These are phyloP conservation scores for Nepenthes mirabilis DNA, from an alignment of 148 eudicot species.

Conservation along the genomic window DNA sequence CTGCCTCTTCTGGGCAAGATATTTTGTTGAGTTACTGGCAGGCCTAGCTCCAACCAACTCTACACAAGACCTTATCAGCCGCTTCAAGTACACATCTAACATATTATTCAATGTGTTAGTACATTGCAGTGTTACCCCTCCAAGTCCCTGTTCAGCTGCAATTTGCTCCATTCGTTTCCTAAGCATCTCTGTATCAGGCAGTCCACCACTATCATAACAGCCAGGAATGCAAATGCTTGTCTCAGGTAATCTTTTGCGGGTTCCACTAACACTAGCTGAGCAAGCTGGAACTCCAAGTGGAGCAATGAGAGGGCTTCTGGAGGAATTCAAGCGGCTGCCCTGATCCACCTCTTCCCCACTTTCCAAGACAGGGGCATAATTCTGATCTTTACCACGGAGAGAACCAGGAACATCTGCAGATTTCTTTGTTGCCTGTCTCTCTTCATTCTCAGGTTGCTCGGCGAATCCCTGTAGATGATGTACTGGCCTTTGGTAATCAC, in stretches of 20 bases:
- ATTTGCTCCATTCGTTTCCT: conserved; percentile 47
- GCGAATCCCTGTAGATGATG: conserved; percentile 33
- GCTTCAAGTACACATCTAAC: conserved; percentile 49
- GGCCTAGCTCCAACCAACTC: conserved; percentile 38
- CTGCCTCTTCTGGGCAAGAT: conserved; percentile 24
- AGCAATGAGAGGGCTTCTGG: conserved; percentile 23
- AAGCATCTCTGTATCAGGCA: conserved; percentile 29
- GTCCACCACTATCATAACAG: conserved; percentile 22
- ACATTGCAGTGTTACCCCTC: conserved; percentile 43
- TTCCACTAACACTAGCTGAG: conserved; percentile 30
- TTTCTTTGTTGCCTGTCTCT: conserved; percentile 8
- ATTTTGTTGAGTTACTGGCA: conserved; percentile 14
- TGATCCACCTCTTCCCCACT: conserved; percentile 15
- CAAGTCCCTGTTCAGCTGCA: conserved; percentile 34
- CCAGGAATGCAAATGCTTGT: conserved; percentile 13
- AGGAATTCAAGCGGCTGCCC: conserved; percentile 1
- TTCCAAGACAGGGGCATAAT: conserved; percentile 9
- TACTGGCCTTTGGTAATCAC: conserved; percentile 18
- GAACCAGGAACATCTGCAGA: conserved; percentile 15
- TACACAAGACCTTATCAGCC: conserved; percentile 39
- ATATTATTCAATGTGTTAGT: conserved; percentile 39
- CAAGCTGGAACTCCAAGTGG: conserved; percentile 39
- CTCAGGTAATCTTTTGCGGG: conserved; percentile 22
- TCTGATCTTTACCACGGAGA: conserved; percentile 13
- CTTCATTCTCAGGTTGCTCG: conserved; percentile 21